phyloP scores from a whole-genome alignment of 2,329 filamentous ascomycete genomes.

The Zymoseptoria crescenta region DNA sequence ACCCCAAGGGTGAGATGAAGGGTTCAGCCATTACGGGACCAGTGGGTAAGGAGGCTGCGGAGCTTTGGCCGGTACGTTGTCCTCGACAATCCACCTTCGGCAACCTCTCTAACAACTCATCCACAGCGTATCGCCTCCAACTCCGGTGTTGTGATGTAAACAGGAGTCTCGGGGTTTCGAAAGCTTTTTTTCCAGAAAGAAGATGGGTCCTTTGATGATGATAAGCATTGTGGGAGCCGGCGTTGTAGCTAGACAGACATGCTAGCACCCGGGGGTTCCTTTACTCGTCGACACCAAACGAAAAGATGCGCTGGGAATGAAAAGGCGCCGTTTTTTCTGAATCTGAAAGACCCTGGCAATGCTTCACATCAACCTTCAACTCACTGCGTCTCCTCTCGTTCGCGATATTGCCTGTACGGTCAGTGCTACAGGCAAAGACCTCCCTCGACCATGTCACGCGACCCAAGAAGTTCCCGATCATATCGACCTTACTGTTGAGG shows the following conservation, averaged over 20 bases:
- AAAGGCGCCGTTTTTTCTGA: neutral
- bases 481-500: too few relatives aligned
- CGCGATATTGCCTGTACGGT: too few relatives aligned
- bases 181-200: constrained; percentile 6
- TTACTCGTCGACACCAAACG: neutral
- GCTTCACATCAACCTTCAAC: too few relatives aligned
- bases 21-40: constrained; percentile 98
- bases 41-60: constrained; percentile 98
- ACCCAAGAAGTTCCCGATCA: too few relatives aligned
- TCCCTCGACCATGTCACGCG: too few relatives aligned
- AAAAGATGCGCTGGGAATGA: neutral
- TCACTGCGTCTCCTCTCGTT: too few relatives aligned
- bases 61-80: constrained; percentile 88
- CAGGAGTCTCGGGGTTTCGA: neutral
- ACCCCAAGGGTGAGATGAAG: constrained; percentile 99
- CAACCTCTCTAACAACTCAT: neutral
- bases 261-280: neutral
- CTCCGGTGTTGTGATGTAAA: constrained; percentile 99
- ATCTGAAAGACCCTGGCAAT: too few relatives aligned
- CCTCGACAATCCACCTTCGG: neutral
- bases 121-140: constrained; percentile 94
- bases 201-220: constrained; percentile 7
- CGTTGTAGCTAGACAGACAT: constrained; percentile 8
- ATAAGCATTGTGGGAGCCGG: constrained; percentile 17
- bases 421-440: too few relatives aligned